Conservation (phyloP, 2,329 filamentous ascomycete species). For the Ilyonectria destructans region DNA sequence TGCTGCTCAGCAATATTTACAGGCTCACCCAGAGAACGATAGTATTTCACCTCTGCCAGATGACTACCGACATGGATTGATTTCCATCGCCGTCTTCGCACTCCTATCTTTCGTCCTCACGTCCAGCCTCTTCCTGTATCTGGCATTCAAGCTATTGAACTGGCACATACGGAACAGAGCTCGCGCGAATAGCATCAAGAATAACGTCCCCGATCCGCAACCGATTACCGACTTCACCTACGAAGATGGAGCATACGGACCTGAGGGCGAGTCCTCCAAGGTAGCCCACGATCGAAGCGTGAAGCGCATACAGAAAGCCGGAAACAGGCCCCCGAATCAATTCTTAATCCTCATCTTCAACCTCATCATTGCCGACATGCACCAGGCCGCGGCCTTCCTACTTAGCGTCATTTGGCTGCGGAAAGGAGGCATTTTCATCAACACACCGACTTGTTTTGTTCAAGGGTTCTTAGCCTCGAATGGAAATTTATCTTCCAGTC, state of each 20-base stretch:
- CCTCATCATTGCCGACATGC: slow-evolving; percentile 77
- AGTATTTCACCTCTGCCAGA: slow-evolving; percentile 43
- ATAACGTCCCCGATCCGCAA: slow-evolving; percentile 36
- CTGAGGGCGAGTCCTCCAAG: slow-evolving; percentile 30
- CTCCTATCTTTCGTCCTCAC: slow-evolving; percentile 51
- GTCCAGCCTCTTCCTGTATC: slow-evolving; percentile 49
- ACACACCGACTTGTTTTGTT: slow-evolving; percentile 69
- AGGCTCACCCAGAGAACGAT: slow-evolving; percentile 32
- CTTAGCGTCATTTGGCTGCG: slow-evolving; percentile 74
- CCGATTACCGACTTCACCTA: slow-evolving; percentile 52
- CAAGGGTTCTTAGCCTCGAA: slow-evolving; percentile 80
- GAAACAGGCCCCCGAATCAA: slow-evolving; percentile 67
- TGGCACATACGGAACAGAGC: slow-evolving; percentile 43
- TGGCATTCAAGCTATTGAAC: slow-evolving; percentile 48
- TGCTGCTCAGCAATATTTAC: slow-evolving; percentile 30
- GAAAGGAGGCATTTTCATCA: slow-evolving; percentile 68
- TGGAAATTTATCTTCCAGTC: slow-evolving; percentile 76
- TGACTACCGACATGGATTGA: slow-evolving; percentile 45
- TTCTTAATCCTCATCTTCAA: slow-evolving; percentile 81
- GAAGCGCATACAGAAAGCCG: slow-evolving; percentile 27
- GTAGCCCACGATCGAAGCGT: slow-evolving; percentile 25
- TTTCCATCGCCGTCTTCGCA: slow-evolving; percentile 50
- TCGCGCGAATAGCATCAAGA: slow-evolving; percentile 31
- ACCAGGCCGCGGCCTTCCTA: slow-evolving; percentile 75
- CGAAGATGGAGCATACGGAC: slow-evolving; percentile 26